A percentile compares a stretch with the other conserved stretches of the same genome.
phyloP scores from a whole-genome alignment of 768 basidiomycete genomes.

The Russula olivacea region DNA sequence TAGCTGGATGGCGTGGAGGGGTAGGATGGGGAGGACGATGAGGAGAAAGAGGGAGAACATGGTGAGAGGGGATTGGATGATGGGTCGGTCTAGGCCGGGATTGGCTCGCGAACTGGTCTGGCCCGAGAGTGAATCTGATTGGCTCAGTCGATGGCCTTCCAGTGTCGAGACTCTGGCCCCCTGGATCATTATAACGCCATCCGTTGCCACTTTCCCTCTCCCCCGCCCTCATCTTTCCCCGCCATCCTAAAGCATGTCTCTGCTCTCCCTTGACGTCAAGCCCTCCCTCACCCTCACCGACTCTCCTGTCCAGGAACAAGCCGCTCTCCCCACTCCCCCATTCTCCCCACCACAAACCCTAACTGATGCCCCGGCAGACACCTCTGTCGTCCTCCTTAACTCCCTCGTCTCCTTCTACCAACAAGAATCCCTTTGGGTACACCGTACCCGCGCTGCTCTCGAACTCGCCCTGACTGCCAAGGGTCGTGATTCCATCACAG shows the following conservation, averaged over 20 bases:
- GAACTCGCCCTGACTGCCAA: slow-evolving; percentile 40
- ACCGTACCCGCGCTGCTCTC: slow-evolving; percentile 55
- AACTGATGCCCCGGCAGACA: slow-evolving; percentile 24
- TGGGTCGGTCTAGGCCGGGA: background rate
- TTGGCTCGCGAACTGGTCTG: background rate
- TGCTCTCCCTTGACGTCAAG: slow-evolving; percentile 24
- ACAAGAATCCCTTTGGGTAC: slow-evolving; percentile 66
- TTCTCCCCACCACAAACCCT: slow-evolving; percentile 29
- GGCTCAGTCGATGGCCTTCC: background rate
- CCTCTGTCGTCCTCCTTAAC: slow-evolving; percentile 55
- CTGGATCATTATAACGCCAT: slow-evolving; percentile 8
- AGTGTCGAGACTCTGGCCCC: slow-evolving; percentile 14
- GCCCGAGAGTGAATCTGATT: background rate
- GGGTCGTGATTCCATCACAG: slow-evolving; percentile 27
- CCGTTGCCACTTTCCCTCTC: background rate
- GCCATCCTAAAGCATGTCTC: slow-evolving; percentile 10
- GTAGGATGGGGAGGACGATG: slow-evolving; percentile 24
- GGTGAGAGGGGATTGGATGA: background rate
- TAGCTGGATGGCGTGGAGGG: slow-evolving; percentile 30
- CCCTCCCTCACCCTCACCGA: slow-evolving; percentile 21
- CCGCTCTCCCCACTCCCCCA: slow-evolving; percentile 31
- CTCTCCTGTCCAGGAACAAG: slow-evolving; percentile 24
- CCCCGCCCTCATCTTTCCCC: slow-evolving; percentile 1
- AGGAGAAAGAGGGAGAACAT: slow-evolving; percentile 23
- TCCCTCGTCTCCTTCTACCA: slow-evolving; percentile 63